Evolutionary conservation across 805 yeast genomes (phyloP), one percentile per base, ranked within the genome.

Genomic region (Pichia phayaonensis): DNA sequence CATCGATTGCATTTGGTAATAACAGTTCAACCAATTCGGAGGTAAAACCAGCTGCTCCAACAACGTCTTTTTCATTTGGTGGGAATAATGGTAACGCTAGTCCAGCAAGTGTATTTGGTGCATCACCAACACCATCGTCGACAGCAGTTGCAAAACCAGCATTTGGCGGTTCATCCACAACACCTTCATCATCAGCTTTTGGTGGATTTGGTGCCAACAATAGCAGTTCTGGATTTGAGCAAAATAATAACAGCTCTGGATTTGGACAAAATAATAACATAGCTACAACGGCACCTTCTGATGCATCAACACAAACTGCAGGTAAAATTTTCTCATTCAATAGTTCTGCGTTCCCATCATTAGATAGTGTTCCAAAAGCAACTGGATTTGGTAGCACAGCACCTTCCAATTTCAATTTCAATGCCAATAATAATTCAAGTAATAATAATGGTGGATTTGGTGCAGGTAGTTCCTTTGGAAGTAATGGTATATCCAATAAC

Each of bases 21-120:
- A 34, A 34, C 20, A 34, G n/a, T 2, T 3, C 20, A 5, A 16
- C 38, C 7, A 16, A 16, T 7, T n/a, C 8, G 12, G 38, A 34
- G 10, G 26, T 15, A 15, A 42, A 36, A 6, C 10, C 38, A 16
- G 13, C 38, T 16, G 23, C 11, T 23, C 24, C 38, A 45, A 18
- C 29, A 20, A 6, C 49, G 16, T 29, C 34, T 20, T 43, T 45
- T 29, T 31, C 49, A 13, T 52, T 45, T 45, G 48, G 53, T 42
- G 43, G 38, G 21, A 21, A 36, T 26, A 18, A 49, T 15, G 39
- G 15, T 4, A 43, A 29, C 16, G 38, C 27, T 13, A 20, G 22
- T 16, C 42, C 55, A 23, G 27, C 49, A 29, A 40, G 43, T 39
- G 26, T 27, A 13, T 46, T 50, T 45, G 45, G 48, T 23, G 40